Evolutionary conservation across 176 grass and related monocot species (phyloP), one percentile per base, ranked within the genome.

Genomic region (Elymus sibiricus): DNA sequence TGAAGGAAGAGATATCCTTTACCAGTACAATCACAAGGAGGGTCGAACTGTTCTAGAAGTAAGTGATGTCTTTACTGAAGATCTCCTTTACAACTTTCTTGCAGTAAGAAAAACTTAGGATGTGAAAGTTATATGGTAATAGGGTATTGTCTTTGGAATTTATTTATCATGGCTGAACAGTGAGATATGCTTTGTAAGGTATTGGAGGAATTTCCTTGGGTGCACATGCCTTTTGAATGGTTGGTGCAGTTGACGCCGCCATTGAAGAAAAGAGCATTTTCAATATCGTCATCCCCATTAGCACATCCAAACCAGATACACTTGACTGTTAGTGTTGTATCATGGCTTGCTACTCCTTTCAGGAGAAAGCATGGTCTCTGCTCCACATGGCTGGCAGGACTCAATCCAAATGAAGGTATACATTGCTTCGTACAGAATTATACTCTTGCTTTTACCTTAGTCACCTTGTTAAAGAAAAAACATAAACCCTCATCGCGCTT

Each of bases 151-250:
- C 44, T 27, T 69, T 70, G 68, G 28, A 55, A 73, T 31, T 84
- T 43, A 46, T 35, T 78, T 72, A 37, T 82, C 22, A 55, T 86
- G 64, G n/a, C 53, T 86, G 15, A 84, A 65, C 22, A 56, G 7
- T 87, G 19, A 70, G 56, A 77, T 37, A 14, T 60, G 16, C 32
- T 73, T 79, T 76, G 89, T 68, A 72, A 97, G 92, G 87, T 95
- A 60, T 72, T 95, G 86, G 89, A 98, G 77, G 95, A 95, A 77
- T 98, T 98, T 75, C 87, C 93, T 61, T 98, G 87, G 3, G 92
- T 98, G 67, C 84, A 90, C 62, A 94, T 95, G 89, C 87, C 95
- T 86, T 95, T 98, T 82, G 95, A 98, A 81, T 93, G 95, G 93
- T 42, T 98, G 79, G 93, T 93, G 40, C 93, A 93, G 79, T 73